phyloP scores from a whole-genome alignment of 768 basidiomycete genomes.

The Fomitopsis serialis region DNA sequence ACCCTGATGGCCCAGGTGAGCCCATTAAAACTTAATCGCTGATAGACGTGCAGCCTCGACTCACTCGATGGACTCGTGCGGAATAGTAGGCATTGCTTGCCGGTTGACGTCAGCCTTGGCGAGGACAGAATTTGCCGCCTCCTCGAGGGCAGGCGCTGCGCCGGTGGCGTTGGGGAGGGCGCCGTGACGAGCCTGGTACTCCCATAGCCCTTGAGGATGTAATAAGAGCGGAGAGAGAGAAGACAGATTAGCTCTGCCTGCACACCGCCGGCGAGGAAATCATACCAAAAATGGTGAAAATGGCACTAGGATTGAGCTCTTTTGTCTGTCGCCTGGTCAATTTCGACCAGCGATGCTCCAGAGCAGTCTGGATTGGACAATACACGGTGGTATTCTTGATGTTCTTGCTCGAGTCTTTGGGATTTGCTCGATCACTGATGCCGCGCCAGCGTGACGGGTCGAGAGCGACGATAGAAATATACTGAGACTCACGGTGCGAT shows the following conservation, averaged over 20 bases:
- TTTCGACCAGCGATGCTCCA: slow-evolving; percentile 63
- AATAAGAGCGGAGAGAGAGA: neutral
- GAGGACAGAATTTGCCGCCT: slow-evolving; percentile 60
- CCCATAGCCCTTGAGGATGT: slow-evolving; percentile 45
- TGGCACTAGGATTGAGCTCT: slow-evolving; percentile 70
- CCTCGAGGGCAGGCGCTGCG: slow-evolving; percentile 51
- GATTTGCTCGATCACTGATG: slow-evolving; percentile 58
- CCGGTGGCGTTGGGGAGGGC: slow-evolving; percentile 48
- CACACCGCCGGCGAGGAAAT: neutral
- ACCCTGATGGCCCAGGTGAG: slow-evolving; percentile 36
- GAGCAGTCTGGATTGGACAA: slow-evolving; percentile 52
- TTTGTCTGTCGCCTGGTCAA: slow-evolving; percentile 75
- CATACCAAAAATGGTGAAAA: slow-evolving; percentile 72
- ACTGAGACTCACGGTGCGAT: slow-evolving; percentile 64
- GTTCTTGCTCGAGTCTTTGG: slow-evolving; percentile 53
- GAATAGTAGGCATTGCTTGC: slow-evolving; percentile 53
- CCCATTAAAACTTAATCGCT: neutral
- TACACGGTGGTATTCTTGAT: slow-evolving; percentile 62
- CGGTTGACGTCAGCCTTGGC: slow-evolving; percentile 63
- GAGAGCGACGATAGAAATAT: neutral
- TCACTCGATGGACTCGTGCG: slow-evolving; percentile 61
- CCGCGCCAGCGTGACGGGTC: neutral
- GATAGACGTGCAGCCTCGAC: slow-evolving; percentile 10
- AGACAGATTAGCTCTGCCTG: neutral
- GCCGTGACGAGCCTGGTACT: slow-evolving; percentile 62